Evolutionary conservation across 805 yeast genomes (phyloP).

Genomic region (Candida montana): DNA sequence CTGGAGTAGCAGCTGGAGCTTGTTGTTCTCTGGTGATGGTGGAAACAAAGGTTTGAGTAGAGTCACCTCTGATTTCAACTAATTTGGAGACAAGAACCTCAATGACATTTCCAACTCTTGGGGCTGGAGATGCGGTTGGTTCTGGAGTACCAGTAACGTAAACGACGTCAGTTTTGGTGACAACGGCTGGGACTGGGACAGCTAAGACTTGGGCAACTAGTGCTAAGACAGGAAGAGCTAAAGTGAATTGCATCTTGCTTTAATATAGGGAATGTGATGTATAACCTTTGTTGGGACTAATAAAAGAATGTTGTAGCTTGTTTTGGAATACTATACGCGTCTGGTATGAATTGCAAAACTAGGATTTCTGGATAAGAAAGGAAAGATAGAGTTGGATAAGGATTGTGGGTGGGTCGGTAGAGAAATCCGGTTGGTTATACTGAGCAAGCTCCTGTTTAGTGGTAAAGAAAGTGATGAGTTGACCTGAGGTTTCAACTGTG

Average conservation of each 20-base stretch:
- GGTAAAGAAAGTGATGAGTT: background rate
- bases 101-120: slow-evolving; percentile 19
- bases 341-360: background rate
- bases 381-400: background rate
- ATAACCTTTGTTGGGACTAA: slow-evolving; percentile 1
- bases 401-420: background rate
- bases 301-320: background rate
- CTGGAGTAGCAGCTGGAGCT: slow-evolving; percentile 3
- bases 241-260: slow-evolving; percentile 21
- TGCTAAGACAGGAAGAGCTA: slow-evolving; percentile 20
- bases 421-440: background rate
- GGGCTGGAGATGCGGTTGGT: slow-evolving; percentile 17
- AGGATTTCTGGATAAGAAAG: background rate
- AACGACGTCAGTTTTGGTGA: slow-evolving; percentile 23
- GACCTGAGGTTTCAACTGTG: background rate
- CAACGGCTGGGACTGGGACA: slow-evolving; percentile 26
- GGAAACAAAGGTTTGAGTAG: slow-evolving; percentile 18
- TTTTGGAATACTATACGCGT: slow-evolving; percentile 2
- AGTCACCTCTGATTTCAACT: slow-evolving; percentile 17
- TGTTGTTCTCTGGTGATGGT: slow-evolving; percentile 19
- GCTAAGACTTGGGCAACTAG: slow-evolving; percentile 23
- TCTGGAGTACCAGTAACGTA: slow-evolving; percentile 21
- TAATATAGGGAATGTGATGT: background rate
- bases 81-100: slow-evolving; percentile 24
- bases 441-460: background rate